These are phyloP conservation scores for Piedraia hortae DNA, from an alignment of 2,329 filamentous ascomycete species.

Conservation along the genomic window DNA sequence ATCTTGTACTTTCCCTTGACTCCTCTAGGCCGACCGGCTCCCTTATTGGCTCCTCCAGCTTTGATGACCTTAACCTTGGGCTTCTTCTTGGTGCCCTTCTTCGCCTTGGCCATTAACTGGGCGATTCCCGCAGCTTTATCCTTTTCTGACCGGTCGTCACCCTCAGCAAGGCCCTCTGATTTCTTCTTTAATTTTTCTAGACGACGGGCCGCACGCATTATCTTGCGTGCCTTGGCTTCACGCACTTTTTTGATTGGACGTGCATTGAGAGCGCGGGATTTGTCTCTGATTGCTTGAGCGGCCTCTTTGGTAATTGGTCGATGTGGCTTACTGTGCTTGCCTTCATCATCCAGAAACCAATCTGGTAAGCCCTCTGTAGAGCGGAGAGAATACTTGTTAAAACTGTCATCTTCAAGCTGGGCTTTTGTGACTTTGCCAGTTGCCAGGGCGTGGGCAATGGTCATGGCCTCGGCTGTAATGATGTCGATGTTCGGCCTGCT, in stretches of 20 bases:
- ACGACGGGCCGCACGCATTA: conserved; percentile 71
- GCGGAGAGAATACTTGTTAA: conserved; percentile 78
- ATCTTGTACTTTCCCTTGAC: conserved; percentile 96
- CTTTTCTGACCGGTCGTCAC: conserved; percentile 81
- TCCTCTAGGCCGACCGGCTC: conserved; percentile 64
- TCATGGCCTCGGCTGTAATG: conserved; percentile 98
- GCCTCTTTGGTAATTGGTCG: conserved; percentile 82
- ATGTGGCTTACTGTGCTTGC: conserved; percentile 52
- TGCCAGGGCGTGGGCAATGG: conserved; percentile 72
- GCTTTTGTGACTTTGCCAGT: conserved; percentile 54
- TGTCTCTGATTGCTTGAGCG: conserved; percentile 79
- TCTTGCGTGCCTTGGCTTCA: conserved; percentile 89
- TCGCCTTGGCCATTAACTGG: conserved; percentile 54
- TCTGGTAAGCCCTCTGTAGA: conserved; percentile 80
- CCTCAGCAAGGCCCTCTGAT: conserved; percentile 63
- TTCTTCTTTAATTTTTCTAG: conserved; percentile 95
- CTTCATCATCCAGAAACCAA: conserved; percentile 92
- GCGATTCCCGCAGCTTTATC: conserved; percentile 75
- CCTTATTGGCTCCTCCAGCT: conserved; percentile 57
- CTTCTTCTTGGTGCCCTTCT: conserved; percentile 34
- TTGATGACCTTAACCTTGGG: conserved; percentile 68
- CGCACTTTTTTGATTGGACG: conserved; percentile 97
- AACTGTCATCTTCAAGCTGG: conserved; percentile 69
- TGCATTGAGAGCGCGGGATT: conserved; percentile 72
- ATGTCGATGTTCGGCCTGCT: conserved; percentile 71